A percentile compares a stretch with the other conserved stretches of the same genome.
phyloP scores from a whole-genome alignment of 805 yeast genomes.

The Candida nitratophila region DNA sequence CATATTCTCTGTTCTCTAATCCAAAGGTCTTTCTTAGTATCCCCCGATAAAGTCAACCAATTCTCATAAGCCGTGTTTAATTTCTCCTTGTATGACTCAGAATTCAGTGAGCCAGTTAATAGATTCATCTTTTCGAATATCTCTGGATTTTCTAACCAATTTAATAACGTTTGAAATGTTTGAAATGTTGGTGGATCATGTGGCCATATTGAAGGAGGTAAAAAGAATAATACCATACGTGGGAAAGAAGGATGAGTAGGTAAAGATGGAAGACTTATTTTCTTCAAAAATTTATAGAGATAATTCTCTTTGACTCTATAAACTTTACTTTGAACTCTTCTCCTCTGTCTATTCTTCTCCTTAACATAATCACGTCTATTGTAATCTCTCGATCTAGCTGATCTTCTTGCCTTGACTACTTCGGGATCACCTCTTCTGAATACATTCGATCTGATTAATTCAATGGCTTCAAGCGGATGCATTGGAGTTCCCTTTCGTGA shows the following conservation, averaged over 20 bases:
- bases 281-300: constrained; percentile 27
- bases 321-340: constrained; percentile 36
- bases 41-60: constrained; percentile 32
- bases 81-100: constrained; percentile 24
- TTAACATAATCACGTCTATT: constrained; percentile 41
- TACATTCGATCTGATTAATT: constrained; percentile 38
- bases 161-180: constrained; percentile 26
- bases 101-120: neutral
- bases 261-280: constrained; percentile 30
- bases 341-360: constrained; percentile 36
- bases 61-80: constrained; percentile 39
- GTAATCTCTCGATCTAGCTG: constrained; percentile 34
- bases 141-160: neutral
- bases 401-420: constrained; percentile 32
- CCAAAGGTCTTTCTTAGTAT: constrained; percentile 36
- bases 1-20: constrained; percentile 33
- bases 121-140: neutral
- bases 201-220: constrained; percentile 43
- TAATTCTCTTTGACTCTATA: constrained; percentile 32
- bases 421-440: constrained; percentile 44
- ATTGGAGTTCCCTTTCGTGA: constrained; percentile 42
- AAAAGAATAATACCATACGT: constrained; percentile 38
- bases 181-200: constrained; percentile 44
- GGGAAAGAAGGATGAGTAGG: constrained; percentile 43
- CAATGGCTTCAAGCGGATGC: constrained; percentile 46